Base-by-base conservation (phyloP, 345 rosid genomes). In the Geranium brycei region DNA sequence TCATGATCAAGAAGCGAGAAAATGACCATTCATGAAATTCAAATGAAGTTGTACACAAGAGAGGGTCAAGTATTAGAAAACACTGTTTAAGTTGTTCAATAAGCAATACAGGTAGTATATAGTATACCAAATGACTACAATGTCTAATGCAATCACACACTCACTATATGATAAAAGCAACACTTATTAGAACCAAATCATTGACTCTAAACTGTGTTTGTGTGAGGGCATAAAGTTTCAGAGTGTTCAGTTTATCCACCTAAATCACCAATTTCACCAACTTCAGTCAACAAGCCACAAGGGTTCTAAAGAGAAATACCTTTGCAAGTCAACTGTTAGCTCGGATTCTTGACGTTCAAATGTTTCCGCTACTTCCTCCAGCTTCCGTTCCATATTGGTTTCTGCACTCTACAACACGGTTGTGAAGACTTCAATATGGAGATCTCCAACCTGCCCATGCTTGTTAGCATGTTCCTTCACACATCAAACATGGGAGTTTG, bases 401-500 rank as follows among this genome's bases (percentile, higher is more conserved):
- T 47, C 12, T 47, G 53, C 14, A 47, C 53, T 47, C 53, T 11
- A 47, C 53, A 8, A 10, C 47, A 38, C 11, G 47, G 47, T 38
- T 38, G 11, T 38, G 47, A 10, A 38, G 47, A 5, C 47, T 38
- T 38, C 3, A 38, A 38, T 23, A 23, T 23, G 28, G 28, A 23
- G 28, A 23, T 23, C 28, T 23, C 28, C 28, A 23, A 4, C 7
- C 41, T 35, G 41, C 10, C 41, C 5, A 35, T 7, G 15, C 53
- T 47, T 6, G 11, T 47, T 7, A 47, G 53, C 15, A 0, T 11
- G 53, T 47, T 47, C 14, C 41, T 35, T 35, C 41, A 35, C 0
- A 31, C 58, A 62, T 69, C 69, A 69, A 10, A 65, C 23, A n/a
- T 57, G 63, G 23, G 68, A 69, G 38, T 66, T 70, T 8, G 53